Evolutionary conservation across 805 yeast species (phyloP).

Genomic region (Barnettozyma sucrosica): DNA sequence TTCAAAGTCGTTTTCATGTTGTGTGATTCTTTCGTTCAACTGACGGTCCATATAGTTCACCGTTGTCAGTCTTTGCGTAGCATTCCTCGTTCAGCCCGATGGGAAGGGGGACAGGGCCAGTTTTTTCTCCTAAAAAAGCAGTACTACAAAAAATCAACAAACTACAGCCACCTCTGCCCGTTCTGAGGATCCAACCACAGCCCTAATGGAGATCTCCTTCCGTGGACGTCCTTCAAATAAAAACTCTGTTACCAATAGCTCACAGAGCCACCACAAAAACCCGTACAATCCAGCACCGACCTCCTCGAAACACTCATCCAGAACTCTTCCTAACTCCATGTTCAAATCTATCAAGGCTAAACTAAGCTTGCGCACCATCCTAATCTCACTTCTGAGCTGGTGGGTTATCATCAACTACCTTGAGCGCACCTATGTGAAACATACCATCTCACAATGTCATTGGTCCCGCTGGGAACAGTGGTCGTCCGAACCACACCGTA

Average conservation of each 20-base stretch:
- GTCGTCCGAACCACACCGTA: constrained; percentile 40
- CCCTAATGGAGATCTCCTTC: constrained; percentile 2
- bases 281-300: constrained; percentile 15
- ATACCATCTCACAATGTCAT: constrained; percentile 40
- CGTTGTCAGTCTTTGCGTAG: too few species aligned
- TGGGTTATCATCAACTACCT: constrained; percentile 40
- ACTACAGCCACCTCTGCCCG: not conserved
- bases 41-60: too few species aligned
- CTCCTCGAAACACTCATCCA: constrained; percentile 1
- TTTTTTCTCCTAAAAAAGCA: not conserved
- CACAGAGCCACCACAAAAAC: not conserved
- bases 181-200: not conserved
- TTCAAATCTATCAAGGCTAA: not conserved
- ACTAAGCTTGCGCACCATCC: constrained; percentile 11
- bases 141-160: not conserved
- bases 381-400: constrained; percentile 34
- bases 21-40: too few species aligned
- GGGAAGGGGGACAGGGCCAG: too few species aligned
- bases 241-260: not conserved
- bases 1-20: too few species aligned
- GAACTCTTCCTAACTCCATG: not conserved
- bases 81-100: too few species aligned
- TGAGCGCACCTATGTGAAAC: constrained; percentile 46
- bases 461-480: constrained; percentile 71
- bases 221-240: not conserved